Conservation (phyloP, 2,329 filamentous ascomycete species). For the Alternaria hordeiaustralica region DNA sequence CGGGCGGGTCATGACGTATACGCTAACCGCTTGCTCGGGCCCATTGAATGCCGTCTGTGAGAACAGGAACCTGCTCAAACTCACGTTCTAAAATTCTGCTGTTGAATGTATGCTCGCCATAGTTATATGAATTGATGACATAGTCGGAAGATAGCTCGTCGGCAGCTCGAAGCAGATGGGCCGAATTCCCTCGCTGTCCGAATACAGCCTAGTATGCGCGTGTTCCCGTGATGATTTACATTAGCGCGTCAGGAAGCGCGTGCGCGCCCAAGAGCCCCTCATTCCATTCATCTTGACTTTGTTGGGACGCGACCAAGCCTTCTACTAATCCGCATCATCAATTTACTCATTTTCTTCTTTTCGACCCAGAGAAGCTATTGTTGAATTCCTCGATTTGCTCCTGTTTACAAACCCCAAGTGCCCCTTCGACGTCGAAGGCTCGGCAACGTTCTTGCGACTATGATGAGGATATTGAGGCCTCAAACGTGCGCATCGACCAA, state of each 20-base stretch:
- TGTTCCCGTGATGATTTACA: slow-evolving; percentile 35
- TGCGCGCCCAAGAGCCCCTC: slow-evolving; percentile 3
- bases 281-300: not conserved
- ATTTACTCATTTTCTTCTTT: not conserved
- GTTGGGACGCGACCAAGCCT: not conserved
- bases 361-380: not conserved
- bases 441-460: not conserved
- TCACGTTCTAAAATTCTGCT: not conserved
- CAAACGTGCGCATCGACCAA: not conserved
- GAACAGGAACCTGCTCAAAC: not conserved
- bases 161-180: not conserved
- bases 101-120: not conserved
- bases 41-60: not conserved
- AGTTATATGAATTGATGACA: not conserved
- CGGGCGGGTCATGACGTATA: slow-evolving; percentile 9
- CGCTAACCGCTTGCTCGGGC: not conserved
- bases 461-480: slow-evolving; percentile 8
- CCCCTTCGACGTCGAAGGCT: not conserved
- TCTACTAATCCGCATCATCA: not conserved
- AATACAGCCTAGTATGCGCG: not conserved
- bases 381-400: not conserved
- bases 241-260: slow-evolving; percentile 31
- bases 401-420: not conserved
- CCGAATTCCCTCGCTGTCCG: not conserved
- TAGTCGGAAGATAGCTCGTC: not conserved